Evolutionary conservation across 169 alveolate genomes (phyloP).

Genomic region (Eimeria zaria): DNA sequence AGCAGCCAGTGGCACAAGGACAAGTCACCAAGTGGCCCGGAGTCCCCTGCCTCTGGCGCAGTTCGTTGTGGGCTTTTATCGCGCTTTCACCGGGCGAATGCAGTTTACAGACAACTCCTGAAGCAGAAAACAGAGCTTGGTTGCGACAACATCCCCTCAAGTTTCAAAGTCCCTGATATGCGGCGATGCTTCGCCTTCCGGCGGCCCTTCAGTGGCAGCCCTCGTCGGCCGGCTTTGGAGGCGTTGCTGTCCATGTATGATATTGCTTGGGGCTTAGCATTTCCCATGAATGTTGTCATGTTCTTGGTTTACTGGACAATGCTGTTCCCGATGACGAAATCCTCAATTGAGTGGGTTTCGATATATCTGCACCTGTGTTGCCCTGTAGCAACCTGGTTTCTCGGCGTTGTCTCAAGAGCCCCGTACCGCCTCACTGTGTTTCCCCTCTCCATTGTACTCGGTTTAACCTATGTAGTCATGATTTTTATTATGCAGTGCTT

Average conservation of each 20-base stretch:
- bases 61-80: neutral
- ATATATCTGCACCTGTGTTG: neutral
- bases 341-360: neutral
- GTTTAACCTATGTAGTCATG: neutral
- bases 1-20: neutral
- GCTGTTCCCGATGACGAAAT: neutral
- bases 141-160: neutral
- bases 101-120: neutral
- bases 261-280: neutral
- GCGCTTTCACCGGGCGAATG: neutral
- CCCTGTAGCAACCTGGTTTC: conserved; percentile 11
- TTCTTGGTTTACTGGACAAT: conserved; percentile 4
- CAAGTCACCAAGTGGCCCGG: neutral
- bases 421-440: conserved; percentile 3
- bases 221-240: conserved; percentile 7
- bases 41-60: neutral
- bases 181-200: neutral
- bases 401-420: neutral
- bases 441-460: neutral
- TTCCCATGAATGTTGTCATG: conserved; percentile 5
- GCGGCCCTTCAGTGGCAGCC: conserved; percentile 41
- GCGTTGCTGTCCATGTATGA: conserved; percentile 30
- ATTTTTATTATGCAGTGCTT: neutral
- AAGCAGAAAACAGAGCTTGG: neutral
- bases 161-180: neutral